phyloP scores from a whole-genome alignment of 441 rosid species.

The Gossypium gossypioides region DNA sequence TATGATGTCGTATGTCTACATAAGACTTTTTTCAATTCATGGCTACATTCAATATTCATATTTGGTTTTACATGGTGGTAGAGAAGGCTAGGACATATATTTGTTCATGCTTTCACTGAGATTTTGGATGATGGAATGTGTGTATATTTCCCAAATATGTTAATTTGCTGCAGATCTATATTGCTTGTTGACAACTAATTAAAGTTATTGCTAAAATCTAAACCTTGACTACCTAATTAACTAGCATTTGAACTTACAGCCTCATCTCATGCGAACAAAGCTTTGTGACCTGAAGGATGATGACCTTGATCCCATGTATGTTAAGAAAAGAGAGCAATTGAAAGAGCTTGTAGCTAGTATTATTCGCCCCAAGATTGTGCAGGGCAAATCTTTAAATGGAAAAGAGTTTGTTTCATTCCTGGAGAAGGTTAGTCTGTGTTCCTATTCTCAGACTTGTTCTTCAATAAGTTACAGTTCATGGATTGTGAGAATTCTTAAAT shows the following conservation, averaged over 20 bases:
- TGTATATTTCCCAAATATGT: not conserved
- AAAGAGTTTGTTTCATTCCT: slow-evolving; percentile 85
- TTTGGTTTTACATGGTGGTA: not conserved
- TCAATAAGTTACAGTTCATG: not conserved
- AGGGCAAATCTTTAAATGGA: slow-evolving; percentile 72
- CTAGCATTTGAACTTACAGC: slow-evolving; percentile 44
- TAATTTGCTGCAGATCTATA: not conserved
- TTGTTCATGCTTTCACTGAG: not conserved
- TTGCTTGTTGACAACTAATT: not conserved
- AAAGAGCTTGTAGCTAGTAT: slow-evolving; percentile 70
- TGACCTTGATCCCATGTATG: slow-evolving; percentile 74
- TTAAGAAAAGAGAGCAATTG: slow-evolving; percentile 63
- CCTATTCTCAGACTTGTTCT: not conserved
- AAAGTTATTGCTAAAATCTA: not conserved
- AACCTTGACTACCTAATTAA: slow-evolving; percentile 15
- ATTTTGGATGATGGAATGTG: slow-evolving; percentile 5
- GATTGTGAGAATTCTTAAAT: not conserved
- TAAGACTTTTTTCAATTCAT: not conserved
- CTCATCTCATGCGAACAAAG: slow-evolving; percentile 92
- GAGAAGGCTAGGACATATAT: not conserved
- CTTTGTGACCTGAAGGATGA: slow-evolving; percentile 91
- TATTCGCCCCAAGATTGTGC: slow-evolving; percentile 85
- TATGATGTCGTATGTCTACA: not conserved
- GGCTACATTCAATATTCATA: not conserved
- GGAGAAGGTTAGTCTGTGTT: slow-evolving; percentile 55